Conservation (phyloP, 495 filamentous ascomycete genomes). For the Penicillium malachiteum region DNA sequence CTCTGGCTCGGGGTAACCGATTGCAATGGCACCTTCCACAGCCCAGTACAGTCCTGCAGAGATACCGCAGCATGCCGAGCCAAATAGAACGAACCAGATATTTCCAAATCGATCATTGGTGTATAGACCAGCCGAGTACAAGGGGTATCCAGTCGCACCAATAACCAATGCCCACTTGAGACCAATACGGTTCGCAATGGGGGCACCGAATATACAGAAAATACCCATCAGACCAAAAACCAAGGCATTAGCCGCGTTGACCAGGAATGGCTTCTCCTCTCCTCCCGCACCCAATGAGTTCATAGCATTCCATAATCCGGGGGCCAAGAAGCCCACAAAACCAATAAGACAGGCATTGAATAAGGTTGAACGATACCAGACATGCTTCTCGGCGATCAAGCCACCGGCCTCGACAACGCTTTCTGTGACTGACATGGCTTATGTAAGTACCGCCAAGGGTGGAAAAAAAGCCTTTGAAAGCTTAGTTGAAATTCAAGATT, state of each 20-base stretch:
- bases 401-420: slow-evolving; percentile 4
- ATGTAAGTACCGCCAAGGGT: neutral
- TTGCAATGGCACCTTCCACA: slow-evolving; percentile 61
- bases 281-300: slow-evolving; percentile 66
- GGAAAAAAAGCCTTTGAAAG: neutral
- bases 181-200: slow-evolving; percentile 58
- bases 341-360: slow-evolving; percentile 53
- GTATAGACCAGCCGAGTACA: slow-evolving; percentile 57
- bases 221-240: slow-evolving; percentile 57
- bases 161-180: slow-evolving; percentile 60
- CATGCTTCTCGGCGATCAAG: slow-evolving; percentile 11
- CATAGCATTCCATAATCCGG: slow-evolving; percentile 55
- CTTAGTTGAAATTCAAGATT: too few relatives aligned
- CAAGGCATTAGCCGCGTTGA: slow-evolving; percentile 63
- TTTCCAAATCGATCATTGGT: slow-evolving; percentile 65
- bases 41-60: slow-evolving; percentile 66
- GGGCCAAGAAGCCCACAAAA: slow-evolving; percentile 35
- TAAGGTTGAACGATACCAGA: slow-evolving; percentile 59
- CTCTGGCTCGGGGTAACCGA: slow-evolving; percentile 59
- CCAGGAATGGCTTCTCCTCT: slow-evolving; percentile 53
- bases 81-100: slow-evolving; percentile 61
- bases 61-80: slow-evolving; percentile 62
- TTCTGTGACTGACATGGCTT: neutral
- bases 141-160: slow-evolving; percentile 46
- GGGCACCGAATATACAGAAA: slow-evolving; percentile 54